These are phyloP conservation scores for Ilyonectria destructans DNA, from an alignment of 2,329 filamentous ascomycete genomes.

Conservation along the genomic window DNA sequence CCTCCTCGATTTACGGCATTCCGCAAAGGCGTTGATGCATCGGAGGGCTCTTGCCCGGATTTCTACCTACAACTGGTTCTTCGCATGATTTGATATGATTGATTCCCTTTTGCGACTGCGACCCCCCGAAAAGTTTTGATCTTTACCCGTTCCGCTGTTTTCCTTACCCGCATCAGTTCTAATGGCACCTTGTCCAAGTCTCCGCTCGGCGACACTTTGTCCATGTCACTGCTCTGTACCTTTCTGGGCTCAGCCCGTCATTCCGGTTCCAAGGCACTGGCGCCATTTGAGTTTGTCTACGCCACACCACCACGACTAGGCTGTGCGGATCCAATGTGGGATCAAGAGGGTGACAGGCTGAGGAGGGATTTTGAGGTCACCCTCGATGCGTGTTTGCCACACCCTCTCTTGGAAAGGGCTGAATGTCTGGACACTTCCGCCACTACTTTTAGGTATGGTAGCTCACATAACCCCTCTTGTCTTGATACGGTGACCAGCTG, in stretches of 20 bases:
- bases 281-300: not conserved
- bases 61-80: conserved; percentile 22
- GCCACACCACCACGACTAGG: not conserved
- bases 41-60: conserved; percentile 27
- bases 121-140: conserved; percentile 30
- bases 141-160: conserved; percentile 5
- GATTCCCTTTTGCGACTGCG: conserved; percentile 28
- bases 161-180: conserved; percentile 3
- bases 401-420: conserved; percentile 17
- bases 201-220: not conserved
- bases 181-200: conserved; percentile 15
- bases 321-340: not conserved
- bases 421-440: conserved; percentile 19
- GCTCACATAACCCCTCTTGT: not conserved
- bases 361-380: not conserved
- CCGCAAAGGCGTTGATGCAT: conserved; percentile 40
- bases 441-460: conserved; percentile 12
- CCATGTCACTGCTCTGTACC: not conserved
- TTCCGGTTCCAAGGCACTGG: not conserved
- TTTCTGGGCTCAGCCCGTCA: not conserved
- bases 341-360: not conserved
- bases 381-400: not conserved
- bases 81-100: conserved; percentile 38
- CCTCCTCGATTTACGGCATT: conserved; percentile 38
- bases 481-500: conserved; percentile 10